Evolutionary conservation across 257 asterid genomes (phyloP).

Genomic region (Ilex asprella): DNA sequence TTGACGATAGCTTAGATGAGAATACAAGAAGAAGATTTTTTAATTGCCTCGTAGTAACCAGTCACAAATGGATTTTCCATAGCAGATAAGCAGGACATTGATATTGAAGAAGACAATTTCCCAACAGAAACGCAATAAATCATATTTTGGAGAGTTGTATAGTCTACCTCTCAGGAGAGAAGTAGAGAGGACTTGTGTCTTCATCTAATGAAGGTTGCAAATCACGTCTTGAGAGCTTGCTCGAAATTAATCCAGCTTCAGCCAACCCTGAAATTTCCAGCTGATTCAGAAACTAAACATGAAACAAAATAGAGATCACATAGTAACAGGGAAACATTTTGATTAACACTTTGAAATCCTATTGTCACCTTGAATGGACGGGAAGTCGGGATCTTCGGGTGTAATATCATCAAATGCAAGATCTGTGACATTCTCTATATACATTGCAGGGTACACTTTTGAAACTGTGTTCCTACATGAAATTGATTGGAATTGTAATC

Average conservation of each 20-base stretch:
- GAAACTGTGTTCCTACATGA: conserved; percentile 64
- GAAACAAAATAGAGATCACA: conserved; percentile 6
- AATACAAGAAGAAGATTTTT: no score
- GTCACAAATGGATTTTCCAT: no score
- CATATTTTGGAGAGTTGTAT: conserved; percentile 2
- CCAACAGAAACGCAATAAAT: no score
- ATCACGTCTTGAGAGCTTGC: conserved; percentile 95
- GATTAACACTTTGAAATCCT: conserved; percentile 6
- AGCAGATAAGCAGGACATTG: no score
- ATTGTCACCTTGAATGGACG: conserved; percentile 77
- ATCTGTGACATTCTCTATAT: conserved; percentile 83
- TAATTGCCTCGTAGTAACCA: no score
- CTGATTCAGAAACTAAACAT: conserved; percentile 25
- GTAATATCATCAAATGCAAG: conserved; percentile 97
- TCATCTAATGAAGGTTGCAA: conserved; percentile 61
- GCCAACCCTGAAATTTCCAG: conserved; percentile 72
- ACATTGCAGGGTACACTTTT: conserved; percentile 99
- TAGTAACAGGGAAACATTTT: conserved; percentile 12
- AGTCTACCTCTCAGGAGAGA: conserved; percentile 84
- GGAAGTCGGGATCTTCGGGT: conserved; percentile 87
- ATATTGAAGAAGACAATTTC: no score
- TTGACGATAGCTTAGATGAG: no score
- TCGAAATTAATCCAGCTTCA: conserved; percentile 95
- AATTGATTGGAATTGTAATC: conserved; percentile 11
- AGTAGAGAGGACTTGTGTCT: conserved; percentile 54